These are phyloP conservation scores for Golovinomyces cichoracearum DNA, from an alignment of 2,329 filamentous ascomycete genomes.

Conservation along the genomic window DNA sequence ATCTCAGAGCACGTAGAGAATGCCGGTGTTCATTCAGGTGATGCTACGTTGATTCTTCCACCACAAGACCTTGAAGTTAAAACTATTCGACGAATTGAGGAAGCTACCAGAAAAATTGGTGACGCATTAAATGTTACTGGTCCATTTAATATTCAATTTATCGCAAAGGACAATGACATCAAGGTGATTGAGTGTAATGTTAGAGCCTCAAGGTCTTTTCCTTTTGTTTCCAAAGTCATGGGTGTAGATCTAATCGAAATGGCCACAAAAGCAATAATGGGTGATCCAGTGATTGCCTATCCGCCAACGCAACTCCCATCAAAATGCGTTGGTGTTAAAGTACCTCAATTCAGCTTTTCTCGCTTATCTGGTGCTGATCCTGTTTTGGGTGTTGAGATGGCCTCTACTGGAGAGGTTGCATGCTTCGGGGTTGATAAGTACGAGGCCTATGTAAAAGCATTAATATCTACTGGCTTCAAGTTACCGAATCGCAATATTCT, in stretches of 20 bases:
- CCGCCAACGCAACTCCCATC: slow-evolving; percentile 49
- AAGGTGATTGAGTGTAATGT: slow-evolving; percentile 99
- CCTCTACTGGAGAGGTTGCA: slow-evolving; percentile 91
- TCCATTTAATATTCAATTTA: slow-evolving; percentile 97
- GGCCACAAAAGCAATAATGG: slow-evolving; percentile 92
- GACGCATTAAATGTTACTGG: slow-evolving; percentile 85
- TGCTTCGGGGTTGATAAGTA: slow-evolving; percentile 91
- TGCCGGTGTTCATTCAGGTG: slow-evolving; percentile 91
- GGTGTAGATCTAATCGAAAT: slow-evolving; percentile 93
- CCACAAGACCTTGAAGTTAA: slow-evolving; percentile 78
- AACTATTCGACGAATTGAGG: slow-evolving; percentile 74
- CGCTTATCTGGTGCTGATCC: slow-evolving; percentile 87
- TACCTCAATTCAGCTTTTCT: slow-evolving; percentile 97
- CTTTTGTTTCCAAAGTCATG: slow-evolving; percentile 97
- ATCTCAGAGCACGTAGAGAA: slow-evolving; percentile 98
- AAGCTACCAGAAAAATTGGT: slow-evolving; percentile 86
- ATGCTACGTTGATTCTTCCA: slow-evolving; percentile 81
- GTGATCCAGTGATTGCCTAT: slow-evolving; percentile 56
- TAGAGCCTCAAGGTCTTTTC: slow-evolving; percentile 82
- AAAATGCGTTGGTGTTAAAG: slow-evolving; percentile 85
- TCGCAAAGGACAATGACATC: slow-evolving; percentile 97
- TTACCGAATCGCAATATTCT: slow-evolving; percentile 88
- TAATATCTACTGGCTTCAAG: slow-evolving; percentile 89
- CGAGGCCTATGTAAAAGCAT: slow-evolving; percentile 87
- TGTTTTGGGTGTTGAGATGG: slow-evolving; percentile 95